phyloP scores from a whole-genome alignment of 2,329 filamentous ascomycete species.

The Phialophora macrospora region DNA sequence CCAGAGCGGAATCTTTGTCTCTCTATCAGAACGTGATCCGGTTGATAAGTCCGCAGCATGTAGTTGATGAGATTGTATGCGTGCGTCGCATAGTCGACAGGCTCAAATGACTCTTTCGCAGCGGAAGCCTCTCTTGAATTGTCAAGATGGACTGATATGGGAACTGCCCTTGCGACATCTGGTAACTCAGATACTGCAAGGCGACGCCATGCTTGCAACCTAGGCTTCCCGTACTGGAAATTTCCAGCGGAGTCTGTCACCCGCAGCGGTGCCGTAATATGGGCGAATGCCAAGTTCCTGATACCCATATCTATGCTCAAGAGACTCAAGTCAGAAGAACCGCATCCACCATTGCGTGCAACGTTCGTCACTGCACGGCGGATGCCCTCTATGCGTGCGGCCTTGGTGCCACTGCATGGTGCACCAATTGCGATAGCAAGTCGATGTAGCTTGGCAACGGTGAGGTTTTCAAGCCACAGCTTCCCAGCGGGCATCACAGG shows the following conservation, averaged over 20 bases:
- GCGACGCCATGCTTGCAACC: constrained; percentile 49
- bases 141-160: neutral
- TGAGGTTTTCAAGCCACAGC: constrained; percentile 51
- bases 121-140: constrained; percentile 20
- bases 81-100: constrained; percentile 57
- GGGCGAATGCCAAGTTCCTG: constrained; percentile 76
- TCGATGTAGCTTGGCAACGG: constrained; percentile 60
- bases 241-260: neutral
- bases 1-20: constrained; percentile 67
- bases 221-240: constrained; percentile 41
- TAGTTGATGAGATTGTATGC: constrained; percentile 61
- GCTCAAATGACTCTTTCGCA: constrained; percentile 58
- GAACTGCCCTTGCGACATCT: neutral
- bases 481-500: constrained; percentile 11
- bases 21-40: constrained; percentile 73
- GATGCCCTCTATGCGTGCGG: constrained; percentile 59
- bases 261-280: constrained; percentile 49
- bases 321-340: constrained; percentile 54
- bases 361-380: constrained; percentile 44
- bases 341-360: constrained; percentile 26
- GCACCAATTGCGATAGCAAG: constrained; percentile 67
- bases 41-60: constrained; percentile 58
- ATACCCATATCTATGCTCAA: constrained; percentile 86
- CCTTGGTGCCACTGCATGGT: constrained; percentile 64
- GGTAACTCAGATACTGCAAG: constrained; percentile 43